A percentile compares a stretch with the other conserved stretches of the same genome.
Conservation (phyloP, 345 rosid species). For the Gossypium stocksii region DNA sequence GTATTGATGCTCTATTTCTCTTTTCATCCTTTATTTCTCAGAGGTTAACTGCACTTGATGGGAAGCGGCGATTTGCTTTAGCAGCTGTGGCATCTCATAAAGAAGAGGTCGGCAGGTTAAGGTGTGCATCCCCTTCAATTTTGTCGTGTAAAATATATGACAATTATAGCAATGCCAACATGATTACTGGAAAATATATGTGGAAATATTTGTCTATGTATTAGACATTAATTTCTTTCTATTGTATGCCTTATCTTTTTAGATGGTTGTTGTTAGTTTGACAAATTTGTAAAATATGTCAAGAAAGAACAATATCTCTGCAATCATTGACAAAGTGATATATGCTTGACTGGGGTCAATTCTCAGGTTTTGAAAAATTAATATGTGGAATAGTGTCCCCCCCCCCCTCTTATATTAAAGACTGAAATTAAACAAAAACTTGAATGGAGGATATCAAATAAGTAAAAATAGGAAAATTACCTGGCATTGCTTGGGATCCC, state of each 20-base stretch:
- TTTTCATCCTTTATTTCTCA: conserved; percentile 21
- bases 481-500: not conserved
- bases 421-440: not conserved
- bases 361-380: not conserved
- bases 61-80: conserved; percentile 94
- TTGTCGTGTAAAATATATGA: not conserved
- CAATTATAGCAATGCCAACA: not conserved
- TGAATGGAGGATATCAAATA: not conserved
- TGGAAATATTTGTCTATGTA: not conserved
- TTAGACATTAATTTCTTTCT: not conserved
- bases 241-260: not conserved
- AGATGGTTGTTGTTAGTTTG: not conserved
- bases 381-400: not conserved
- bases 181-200: not conserved
- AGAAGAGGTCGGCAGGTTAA: conserved; percentile 90
- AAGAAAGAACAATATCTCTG: not conserved
- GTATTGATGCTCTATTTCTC: conserved; percentile 5
- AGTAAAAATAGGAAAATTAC: not conserved
- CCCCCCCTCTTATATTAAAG: not conserved
- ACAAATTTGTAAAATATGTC: not conserved
- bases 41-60: conserved; percentile 98
- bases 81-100: conserved; percentile 86
- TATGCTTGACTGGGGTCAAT: not conserved
- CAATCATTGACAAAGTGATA: not conserved
- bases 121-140: conserved; percentile 41